phyloP scores from a whole-genome alignment of 495 filamentous ascomycete species.

The Poronia punctata region DNA sequence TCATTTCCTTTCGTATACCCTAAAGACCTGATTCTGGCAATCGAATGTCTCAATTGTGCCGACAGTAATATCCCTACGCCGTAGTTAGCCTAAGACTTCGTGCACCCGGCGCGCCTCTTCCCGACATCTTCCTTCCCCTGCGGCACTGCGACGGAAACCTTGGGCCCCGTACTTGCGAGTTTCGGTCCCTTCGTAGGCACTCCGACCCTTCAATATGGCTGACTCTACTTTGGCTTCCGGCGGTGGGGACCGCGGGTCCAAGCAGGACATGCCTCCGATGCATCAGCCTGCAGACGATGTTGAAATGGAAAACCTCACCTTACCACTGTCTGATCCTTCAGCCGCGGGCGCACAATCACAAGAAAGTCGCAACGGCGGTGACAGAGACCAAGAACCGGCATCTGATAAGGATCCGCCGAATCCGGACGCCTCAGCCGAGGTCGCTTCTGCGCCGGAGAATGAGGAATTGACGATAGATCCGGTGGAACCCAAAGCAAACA shows the following conservation, averaged over 20 bases:
- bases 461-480: constrained; percentile 36
- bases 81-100: constrained; percentile 1
- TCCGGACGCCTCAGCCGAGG: constrained; percentile 16
- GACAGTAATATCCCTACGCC: constrained; percentile 10
- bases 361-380: constrained; percentile 12
- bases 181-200: constrained; percentile 7
- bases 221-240: constrained; percentile 16
- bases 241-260: constrained; percentile 20
- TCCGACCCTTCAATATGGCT: constrained; percentile 18
- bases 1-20: constrained; percentile 6
- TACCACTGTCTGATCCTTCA: constrained; percentile 15
- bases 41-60: constrained; percentile 11
- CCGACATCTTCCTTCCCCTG: constrained; percentile 3
- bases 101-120: constrained; percentile 4
- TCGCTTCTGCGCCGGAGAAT: constrained; percentile 5
- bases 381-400: constrained; percentile 15
- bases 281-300: constrained; percentile 18
- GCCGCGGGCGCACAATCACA: constrained; percentile 14
- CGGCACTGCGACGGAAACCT: constrained; percentile 1
- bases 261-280: constrained; percentile 16
- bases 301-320: constrained; percentile 26
- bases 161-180: constrained; percentile 1
- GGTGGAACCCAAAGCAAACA: constrained; percentile 35
- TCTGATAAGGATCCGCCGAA: constrained; percentile 14
- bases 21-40: constrained; percentile 3